Base-by-base conservation (phyloP, 257 asterid species). In the Ballota nigra region DNA sequence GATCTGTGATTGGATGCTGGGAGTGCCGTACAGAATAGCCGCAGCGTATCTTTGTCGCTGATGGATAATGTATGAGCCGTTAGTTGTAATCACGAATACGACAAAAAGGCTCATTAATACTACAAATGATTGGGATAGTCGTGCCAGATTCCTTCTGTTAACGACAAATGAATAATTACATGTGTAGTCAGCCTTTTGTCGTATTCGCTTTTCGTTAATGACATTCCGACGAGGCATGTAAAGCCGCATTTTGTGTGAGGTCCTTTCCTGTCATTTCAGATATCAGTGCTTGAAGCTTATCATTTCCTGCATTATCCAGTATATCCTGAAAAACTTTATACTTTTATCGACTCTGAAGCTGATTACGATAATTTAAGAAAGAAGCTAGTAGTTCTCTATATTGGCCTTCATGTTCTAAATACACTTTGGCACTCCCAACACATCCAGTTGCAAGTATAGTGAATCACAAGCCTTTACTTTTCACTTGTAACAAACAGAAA, bases 1-100 rank as follows among this genome's bases (percentile, higher is more conserved):
- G 8, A 51, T 51, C 6, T 57, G 34, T 57, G 47, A 40, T 28
- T 67, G 43, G 74, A 41, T 66, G 31, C 40, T 34, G 19, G 15
- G 22, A n/a, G 33, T 15, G 34, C 67, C 7, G 59, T 38, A 31
- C 16, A 36, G 33, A 20, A 57, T 24, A 60, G 15, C 13, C 1
- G 10, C 31, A 10, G 57, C 22, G 41, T 67, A 55, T 61, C 71
- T 61, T 67, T 62, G 75, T 78, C 66, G 5, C 69, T 18, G 19
- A n/a, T 47, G 2, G 26, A 58, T 60, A 18, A 1, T 70, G 33
- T 3, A 28, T 16, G 52, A 69, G 43, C 12, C 40, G 7, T 63
- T 63, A 55, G 73, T 47, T 51, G 36, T 12, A 63, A 33, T 49
- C 34, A 20, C 34, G 38, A 26, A 31, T 75, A 20, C 38, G 16